These are phyloP conservation scores for Claviceps paspali DNA, from an alignment of 2,329 filamentous ascomycete species.

Conservation along the genomic window DNA sequence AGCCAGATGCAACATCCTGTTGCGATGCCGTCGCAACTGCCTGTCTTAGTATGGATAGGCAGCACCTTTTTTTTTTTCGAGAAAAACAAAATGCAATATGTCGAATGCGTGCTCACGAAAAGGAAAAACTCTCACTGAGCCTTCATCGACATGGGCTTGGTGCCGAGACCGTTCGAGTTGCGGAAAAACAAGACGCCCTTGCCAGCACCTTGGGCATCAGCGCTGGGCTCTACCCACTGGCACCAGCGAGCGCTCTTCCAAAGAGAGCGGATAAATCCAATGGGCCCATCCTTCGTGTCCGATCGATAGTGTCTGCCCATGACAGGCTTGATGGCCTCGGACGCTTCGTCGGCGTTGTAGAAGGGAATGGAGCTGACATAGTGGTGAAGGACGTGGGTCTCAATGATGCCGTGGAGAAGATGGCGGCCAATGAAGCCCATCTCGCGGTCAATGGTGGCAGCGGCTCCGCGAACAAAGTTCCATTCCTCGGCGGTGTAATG, in stretches of 20 bases:
- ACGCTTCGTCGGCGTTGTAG: slow-evolving; percentile 90
- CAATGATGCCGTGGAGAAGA: slow-evolving; percentile 88
- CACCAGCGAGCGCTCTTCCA: slow-evolving; percentile 73
- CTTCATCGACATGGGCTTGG: slow-evolving; percentile 21
- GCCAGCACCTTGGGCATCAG: slow-evolving; percentile 62
- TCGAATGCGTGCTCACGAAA: slow-evolving; percentile 3
- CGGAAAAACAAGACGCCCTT: slow-evolving; percentile 87
- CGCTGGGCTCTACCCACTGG: slow-evolving; percentile 94
- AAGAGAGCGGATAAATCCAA: slow-evolving; percentile 73
- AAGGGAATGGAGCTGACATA: slow-evolving; percentile 94
- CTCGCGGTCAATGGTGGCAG: slow-evolving; percentile 91
- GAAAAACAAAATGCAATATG: background rate
- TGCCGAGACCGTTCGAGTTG: slow-evolving; percentile 78
- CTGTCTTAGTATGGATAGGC: background rate
- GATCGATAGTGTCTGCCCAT: slow-evolving; percentile 94
- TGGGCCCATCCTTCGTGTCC: slow-evolving; percentile 58
- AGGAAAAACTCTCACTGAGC: slow-evolving; percentile 3
- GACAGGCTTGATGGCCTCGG: slow-evolving; percentile 81
- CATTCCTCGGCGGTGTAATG: slow-evolving; percentile 79
- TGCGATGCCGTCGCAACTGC: background rate
- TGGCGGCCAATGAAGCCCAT: slow-evolving; percentile 90
- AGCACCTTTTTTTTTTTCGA: background rate
- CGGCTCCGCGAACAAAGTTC: slow-evolving; percentile 88
- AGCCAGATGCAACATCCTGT: background rate
- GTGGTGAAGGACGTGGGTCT: slow-evolving; percentile 96